A percentile compares a stretch with the other conserved stretches of the same genome.
Conservation (phyloP, 2,329 filamentous ascomycete species). For the Nothophaeocryptopus gaeumannii region DNA sequence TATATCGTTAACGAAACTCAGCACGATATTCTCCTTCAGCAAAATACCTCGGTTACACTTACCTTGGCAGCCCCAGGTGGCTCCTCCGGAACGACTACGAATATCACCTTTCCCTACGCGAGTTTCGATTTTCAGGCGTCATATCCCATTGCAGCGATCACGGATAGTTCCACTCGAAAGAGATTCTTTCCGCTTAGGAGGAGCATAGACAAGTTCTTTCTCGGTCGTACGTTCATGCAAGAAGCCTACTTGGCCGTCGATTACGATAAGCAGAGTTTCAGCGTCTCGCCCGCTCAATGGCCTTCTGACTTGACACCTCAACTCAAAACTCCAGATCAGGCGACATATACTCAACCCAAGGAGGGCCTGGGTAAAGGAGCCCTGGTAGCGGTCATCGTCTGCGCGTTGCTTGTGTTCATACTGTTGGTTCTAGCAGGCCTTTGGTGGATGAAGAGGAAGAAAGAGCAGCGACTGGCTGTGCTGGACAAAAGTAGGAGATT, state of each 20-base stretch:
- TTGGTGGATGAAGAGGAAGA: too few relatives aligned
- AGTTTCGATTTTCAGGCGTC: constrained; percentile 2
- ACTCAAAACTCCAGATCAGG: too few relatives aligned
- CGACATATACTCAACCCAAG: too few relatives aligned
- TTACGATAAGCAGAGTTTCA: constrained; percentile 2
- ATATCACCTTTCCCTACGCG: constrained; percentile 8
- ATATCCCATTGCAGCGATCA: constrained; percentile 4
- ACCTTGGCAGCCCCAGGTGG: neutral
- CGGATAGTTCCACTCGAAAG: neutral
- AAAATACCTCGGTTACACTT: neutral
- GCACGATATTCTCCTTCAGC: neutral
- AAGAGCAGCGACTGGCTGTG: too few relatives aligned
- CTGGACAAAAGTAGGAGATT: too few relatives aligned
- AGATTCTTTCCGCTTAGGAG: constrained; percentile 5
- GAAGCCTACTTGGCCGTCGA: constrained; percentile 6
- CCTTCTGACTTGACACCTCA: neutral
- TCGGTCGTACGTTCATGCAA: constrained; percentile 7
- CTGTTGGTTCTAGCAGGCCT: too few relatives aligned
- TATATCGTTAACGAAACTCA: constrained; percentile 8
- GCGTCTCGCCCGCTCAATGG: neutral
- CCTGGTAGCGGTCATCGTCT: too few relatives aligned
- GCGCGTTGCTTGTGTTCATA: too few relatives aligned
- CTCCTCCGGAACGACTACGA: neutral
- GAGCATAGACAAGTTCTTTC: neutral
- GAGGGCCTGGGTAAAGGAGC: too few relatives aligned